phyloP scores from a whole-genome alignment of 106 monocot genomes.

The Allium cepa region DNA sequence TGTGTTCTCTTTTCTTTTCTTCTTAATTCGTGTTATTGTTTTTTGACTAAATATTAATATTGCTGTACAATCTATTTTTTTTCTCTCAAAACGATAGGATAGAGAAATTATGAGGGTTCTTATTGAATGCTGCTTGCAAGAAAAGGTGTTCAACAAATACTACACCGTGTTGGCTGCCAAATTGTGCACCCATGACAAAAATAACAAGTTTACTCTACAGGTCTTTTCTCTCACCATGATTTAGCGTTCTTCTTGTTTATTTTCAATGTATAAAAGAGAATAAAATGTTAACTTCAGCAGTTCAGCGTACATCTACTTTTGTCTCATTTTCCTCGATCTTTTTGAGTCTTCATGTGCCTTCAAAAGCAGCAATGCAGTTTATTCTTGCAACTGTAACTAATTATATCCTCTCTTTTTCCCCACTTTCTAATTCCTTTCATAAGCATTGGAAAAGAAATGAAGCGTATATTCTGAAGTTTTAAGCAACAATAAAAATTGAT shows the following conservation, averaged over 20 bases:
- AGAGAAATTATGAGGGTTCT: conserved; percentile 95
- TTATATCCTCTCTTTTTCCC: too few species aligned
- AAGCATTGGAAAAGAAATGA: too few species aligned
- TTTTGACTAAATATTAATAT: neutral
- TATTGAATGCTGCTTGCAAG: conserved; percentile 95
- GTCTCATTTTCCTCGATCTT: too few species aligned
- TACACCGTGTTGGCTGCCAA: conserved; percentile 86
- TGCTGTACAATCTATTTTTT: neutral
- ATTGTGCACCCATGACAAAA: conserved; percentile 87
- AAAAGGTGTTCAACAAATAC: conserved; percentile 88
- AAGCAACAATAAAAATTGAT: too few species aligned
- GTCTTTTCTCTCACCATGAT: conserved; percentile 18
- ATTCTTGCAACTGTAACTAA: too few species aligned
- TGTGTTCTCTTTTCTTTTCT: neutral
- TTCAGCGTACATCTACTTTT: too few species aligned
- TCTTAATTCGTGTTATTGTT: conserved; percentile 3
- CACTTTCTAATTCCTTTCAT: too few species aligned
- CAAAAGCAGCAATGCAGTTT: too few species aligned
- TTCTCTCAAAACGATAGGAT: conserved; percentile 45
- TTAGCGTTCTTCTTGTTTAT: neutral
- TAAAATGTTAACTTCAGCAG: too few species aligned
- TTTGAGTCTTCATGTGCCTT: too few species aligned
- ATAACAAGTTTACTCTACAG: conserved; percentile 96
- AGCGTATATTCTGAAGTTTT: too few species aligned
- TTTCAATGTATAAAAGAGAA: too few species aligned